Base-by-base conservation (phyloP, 768 basidiomycete species). In the Lyophyllum decastes region DNA sequence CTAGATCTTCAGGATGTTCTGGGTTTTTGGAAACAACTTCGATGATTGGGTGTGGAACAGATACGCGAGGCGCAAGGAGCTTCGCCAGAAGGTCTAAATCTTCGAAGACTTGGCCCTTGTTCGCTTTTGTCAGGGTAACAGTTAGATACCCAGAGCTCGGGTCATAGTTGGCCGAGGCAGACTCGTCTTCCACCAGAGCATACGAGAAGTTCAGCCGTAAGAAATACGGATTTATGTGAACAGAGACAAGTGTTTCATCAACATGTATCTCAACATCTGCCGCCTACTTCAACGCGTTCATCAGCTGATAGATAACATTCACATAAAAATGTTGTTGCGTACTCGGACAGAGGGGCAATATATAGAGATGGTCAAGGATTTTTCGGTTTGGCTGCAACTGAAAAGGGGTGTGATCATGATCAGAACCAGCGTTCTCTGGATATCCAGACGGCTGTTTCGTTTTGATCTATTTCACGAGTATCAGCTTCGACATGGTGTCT, bases 181-280 rank as follows among this genome's bases (percentile, higher is more conserved):
- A 70, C 56, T 93, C 90, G 63, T 90, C 89, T 55, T 90, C 82
- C 40, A 88, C 62, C 24, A 89, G 68, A 0, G 82, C 69, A 63
- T 89, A 81, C 26, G 88, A 77, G 69, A 95, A 92, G 65, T 86
- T 85, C 60, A 95, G 78, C 1, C 91, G 87, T 52, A 94, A 78
- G 65, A 89, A 94, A 68, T 94, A 95, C 1, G 92, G 92, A 57
- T 89, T 90, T 68, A 93, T 82, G 65, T 94, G 86, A 40, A 92
- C 73, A 19, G 84, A 86, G 68, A 94, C 78, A 48, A 88, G 71
- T 25, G 82, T 82, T 52, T 83, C 83, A 66, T 91, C 88, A 55
- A 92, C 84, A 61, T 88, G 78, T 49, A 92, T 87, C 69, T 94
- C 92, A 30, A 87, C 83, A 61, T 94, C 92, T 41, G 87, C 83